Base-by-base conservation (phyloP, 176 grass and related monocot genomes). In the Tuctoria greenei region DNA sequence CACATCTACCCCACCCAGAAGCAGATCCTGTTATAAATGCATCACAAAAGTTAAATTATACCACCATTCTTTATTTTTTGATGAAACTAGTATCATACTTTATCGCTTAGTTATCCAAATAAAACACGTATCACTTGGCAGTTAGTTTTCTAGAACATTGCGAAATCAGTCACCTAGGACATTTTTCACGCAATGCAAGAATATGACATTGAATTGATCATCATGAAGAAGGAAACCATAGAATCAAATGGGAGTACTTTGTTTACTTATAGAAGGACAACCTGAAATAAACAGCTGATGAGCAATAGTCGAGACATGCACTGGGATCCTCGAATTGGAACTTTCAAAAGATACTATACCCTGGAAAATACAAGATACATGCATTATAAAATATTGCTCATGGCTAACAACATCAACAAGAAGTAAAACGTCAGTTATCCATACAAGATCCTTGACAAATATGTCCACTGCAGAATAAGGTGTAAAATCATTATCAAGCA, bases 391-490 rank as follows among this genome's bases (percentile, higher is more conserved):
- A 46, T 73, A 52, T 66, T 45, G 28, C 67, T 67, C 52, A 39
- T 59, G 50, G 41, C 49, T 81, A 11, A 63, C 64, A 83, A 35
- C 38, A 58, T 36, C 4, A 69, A 57, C 17, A 77, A 86, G n/a
- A 25, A 71, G 72, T 72, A 41, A 47, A 82, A 67, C n/a, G 2
- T 41, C 16, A 36, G 20, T 70, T 70, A 69, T 89, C 23, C 77
- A 35, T 97, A 97, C 94, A 75, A 97, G 91, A 87, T 97, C 94
- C 86, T 97, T 97, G 67, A 97, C 94, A 74, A 97, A 97, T 74
- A 97, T 97, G 64, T 93, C 88, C 64, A 97, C 84, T 72, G 94
- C 94, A 87, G 94, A 97, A 77, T 84, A 97, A 68, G 94, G 94
- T 73, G 91, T 91, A 77, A 89, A 97, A 82, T 97, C 94, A 71